Evolutionary conservation across 768 basidiomycete species (phyloP), one percentile per base, ranked within the genome.

Genomic region (Sporobolomyces phaffii): DNA sequence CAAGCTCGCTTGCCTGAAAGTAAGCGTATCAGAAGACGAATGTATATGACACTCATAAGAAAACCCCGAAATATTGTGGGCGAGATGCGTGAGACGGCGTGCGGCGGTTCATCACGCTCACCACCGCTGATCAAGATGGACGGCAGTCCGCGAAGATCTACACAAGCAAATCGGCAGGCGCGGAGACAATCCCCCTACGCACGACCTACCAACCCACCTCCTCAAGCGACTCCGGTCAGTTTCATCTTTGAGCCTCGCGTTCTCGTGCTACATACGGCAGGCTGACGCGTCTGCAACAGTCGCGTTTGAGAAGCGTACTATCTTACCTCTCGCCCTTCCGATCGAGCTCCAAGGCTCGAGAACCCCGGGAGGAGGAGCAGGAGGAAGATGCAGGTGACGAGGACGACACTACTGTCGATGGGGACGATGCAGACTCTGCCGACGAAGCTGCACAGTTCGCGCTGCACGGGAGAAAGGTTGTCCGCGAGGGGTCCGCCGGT

Each of bases 251-350:
- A 24, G 24, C 8, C 43, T 22, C 6, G 14, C 0, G 0, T 2
- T 11, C 1, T 48, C 6, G 26, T 29, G 26, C 50, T 56, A 18
- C 38, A 14, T 11, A 5, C 18, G 3, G 1, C 38, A 6, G 8
- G 57, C 47, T 40, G n/a, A 24, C n/a, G 18, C 20, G 15, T 18
- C 8, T 11, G 20, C 34, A 1, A 26, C 54, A 65, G 68, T 70
- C 68, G 0, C 63, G 68, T 2, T 31, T 70, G 44, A 44, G 64
- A 5, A 61, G 45, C 15, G 31, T 70, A 14, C 54, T 70, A 3
- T 58, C 60, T 7, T 70, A 65, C 49, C 52, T 70, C 17, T 70
- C 68, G 31, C 68, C 68, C 11, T 70, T 70, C 44, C 51, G 63
- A 8, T 51, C 60, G 28, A 45, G 56, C 18, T 20, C 41, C 14